Conservation (phyloP, 2,329 filamentous ascomycete species). For the Beauveria asiatica region DNA sequence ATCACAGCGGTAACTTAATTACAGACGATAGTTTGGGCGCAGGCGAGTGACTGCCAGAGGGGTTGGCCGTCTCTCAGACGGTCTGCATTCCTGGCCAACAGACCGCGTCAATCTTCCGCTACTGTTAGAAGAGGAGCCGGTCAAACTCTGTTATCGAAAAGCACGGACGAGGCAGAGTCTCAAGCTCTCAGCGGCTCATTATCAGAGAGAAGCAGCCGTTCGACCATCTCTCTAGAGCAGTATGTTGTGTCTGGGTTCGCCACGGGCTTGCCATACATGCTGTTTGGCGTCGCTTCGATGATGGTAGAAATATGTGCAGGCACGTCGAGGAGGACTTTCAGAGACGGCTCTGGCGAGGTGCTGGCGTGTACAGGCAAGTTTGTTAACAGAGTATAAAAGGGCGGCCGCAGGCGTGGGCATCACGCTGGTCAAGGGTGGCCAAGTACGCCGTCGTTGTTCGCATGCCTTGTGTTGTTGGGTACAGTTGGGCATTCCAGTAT, state of each 20-base stretch:
- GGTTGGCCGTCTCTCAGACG: no score
- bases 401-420: neutral
- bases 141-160: no score
- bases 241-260: neutral
- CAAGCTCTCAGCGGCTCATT: neutral
- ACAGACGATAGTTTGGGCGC: neutral
- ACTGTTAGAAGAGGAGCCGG: no score
- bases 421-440: neutral
- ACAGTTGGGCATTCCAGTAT: neutral
- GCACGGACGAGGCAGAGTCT: no score
- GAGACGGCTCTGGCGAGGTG: neutral
- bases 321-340: neutral
- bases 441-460: neutral
- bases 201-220: neutral
- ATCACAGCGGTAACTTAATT: neutral
- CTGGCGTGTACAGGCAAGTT: neutral
- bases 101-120: no score
- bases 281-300: neutral
- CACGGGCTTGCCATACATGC: neutral
- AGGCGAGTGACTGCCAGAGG: no score
- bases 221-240: slow-evolving; percentile 3
- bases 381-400: neutral
- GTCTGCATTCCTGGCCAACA: no score
- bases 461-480: neutral
- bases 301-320: neutral